A percentile compares a stretch with the other conserved stretches of the same genome.
Evolutionary conservation across 768 basidiomycete species (phyloP).

Genomic region (Baorangia bicolor): DNA sequence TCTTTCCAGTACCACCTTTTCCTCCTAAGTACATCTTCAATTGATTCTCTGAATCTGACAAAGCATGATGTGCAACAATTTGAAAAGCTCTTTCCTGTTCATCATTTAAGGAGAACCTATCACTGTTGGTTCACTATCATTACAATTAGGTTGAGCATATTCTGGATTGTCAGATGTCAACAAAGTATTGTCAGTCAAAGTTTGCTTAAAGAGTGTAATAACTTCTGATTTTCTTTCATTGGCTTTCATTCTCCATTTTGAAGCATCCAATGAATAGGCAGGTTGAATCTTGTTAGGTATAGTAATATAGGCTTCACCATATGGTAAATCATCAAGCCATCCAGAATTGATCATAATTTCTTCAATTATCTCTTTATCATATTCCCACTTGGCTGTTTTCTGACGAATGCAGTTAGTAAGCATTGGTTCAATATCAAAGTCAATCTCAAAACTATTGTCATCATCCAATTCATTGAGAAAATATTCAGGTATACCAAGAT

Average conservation of each 20-base stretch:
- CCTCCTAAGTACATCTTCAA: conserved; percentile 37
- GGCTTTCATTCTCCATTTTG: too few species aligned
- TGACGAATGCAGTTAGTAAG: too few species aligned
- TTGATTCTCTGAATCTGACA: conserved; percentile 7
- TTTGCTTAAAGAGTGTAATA: neutral
- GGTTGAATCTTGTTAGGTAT: neutral
- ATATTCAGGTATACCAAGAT: neutral
- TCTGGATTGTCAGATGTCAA: too few species aligned
- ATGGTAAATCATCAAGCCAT: neutral
- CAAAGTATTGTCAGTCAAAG: too few species aligned
- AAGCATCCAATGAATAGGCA: too few species aligned
- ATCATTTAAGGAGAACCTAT: too few species aligned
- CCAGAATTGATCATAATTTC: neutral
- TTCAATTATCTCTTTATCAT: neutral
- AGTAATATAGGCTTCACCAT: rapidly evolving
- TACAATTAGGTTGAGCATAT: too few species aligned
- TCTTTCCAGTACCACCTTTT: conserved; percentile 36
- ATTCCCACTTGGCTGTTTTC: neutral
- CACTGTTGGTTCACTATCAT: too few species aligned
- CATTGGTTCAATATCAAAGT: neutral
- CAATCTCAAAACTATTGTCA: neutral
- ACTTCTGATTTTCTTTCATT: neutral
- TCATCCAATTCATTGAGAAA: neutral
- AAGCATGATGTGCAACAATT: conserved; percentile 29
- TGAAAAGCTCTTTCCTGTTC: conserved; percentile 35